Conservation (phyloP, 495 filamentous ascomycete genomes). For the Penicillium coffeae region DNA sequence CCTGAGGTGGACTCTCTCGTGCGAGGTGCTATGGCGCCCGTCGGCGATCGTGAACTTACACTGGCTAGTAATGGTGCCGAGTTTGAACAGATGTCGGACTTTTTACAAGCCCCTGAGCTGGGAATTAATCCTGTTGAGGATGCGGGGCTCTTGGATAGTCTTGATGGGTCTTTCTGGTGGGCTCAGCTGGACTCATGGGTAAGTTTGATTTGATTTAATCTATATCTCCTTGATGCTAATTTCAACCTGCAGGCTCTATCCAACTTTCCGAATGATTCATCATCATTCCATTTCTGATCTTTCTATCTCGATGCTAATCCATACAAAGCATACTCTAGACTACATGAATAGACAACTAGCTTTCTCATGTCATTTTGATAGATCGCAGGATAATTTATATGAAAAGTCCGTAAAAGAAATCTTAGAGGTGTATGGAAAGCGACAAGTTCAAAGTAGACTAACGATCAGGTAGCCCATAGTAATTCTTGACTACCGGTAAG, state of each 20-base stretch:
- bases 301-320: no score
- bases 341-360: no score
- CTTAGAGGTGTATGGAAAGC: no score
- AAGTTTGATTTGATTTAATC: conserved; percentile 7
- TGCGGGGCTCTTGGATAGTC: conserved; percentile 20
- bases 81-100: conserved; percentile 12
- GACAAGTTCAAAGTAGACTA: no score
- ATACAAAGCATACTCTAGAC: no score
- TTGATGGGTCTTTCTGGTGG: conserved; percentile 30
- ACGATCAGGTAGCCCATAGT: no score
- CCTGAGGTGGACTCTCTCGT: conserved; percentile 1
- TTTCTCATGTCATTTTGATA: no score
- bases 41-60: conserved; percentile 4
- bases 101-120: conserved; percentile 16
- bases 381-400: no score
- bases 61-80: conserved; percentile 16
- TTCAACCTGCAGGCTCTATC: conserved; percentile 18
- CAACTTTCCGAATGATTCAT: conserved; percentile 22
- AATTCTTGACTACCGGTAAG: no score
- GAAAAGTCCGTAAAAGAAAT: no score
- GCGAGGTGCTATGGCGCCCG: conserved; percentile 1
- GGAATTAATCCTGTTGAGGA: conserved; percentile 24
- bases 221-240: conserved; percentile 5
- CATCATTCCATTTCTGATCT: conserved; percentile 15
- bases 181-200: conserved; percentile 32